Conservation (phyloP, 2,329 filamentous ascomycete genomes). For the Thyridium curvatum region DNA sequence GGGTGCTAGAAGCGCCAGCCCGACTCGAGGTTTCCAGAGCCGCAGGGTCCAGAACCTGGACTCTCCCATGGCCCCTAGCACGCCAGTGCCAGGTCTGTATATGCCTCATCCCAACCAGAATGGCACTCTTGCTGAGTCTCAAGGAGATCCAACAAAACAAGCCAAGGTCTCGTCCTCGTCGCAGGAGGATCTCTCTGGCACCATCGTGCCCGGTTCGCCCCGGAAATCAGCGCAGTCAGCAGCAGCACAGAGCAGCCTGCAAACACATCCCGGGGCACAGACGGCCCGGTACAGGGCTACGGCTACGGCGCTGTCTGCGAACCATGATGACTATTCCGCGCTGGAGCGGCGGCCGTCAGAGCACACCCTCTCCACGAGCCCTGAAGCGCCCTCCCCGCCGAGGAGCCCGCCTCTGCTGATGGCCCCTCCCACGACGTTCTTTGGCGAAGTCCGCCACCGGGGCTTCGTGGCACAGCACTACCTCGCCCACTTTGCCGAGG, state of each 20-base stretch:
- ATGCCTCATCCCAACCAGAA: slow-evolving; percentile 6
- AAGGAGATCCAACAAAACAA: slow-evolving; percentile 24
- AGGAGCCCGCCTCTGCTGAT: slow-evolving; percentile 39
- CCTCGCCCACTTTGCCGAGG: slow-evolving; percentile 18
- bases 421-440: slow-evolving; percentile 36
- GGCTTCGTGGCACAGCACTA: slow-evolving; percentile 28
- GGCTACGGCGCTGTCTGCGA: slow-evolving; percentile 33
- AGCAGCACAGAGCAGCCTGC: slow-evolving; percentile 19
- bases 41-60: slow-evolving; percentile 50
- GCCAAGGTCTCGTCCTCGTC: slow-evolving; percentile 21
- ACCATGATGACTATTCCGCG: slow-evolving; percentile 26
- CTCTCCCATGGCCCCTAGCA: slow-evolving; percentile 42
- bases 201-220: slow-evolving; percentile 11
- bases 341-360: slow-evolving; percentile 3
- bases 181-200: slow-evolving; percentile 19
- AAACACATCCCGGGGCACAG: slow-evolving; percentile 21
- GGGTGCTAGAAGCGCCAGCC: slow-evolving; percentile 23
- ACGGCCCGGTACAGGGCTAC: slow-evolving; percentile 20
- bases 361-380: neutral
- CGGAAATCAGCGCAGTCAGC: slow-evolving; percentile 18
- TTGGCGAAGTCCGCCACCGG: slow-evolving; percentile 24
- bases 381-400: slow-evolving; percentile 1
- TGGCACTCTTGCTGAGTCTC: slow-evolving; percentile 3
- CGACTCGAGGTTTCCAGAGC: slow-evolving; percentile 32
- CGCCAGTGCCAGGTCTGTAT: slow-evolving; percentile 38